Conservation (phyloP, 495 filamentous ascomycete genomes). For the Jackrogersella minutella region DNA sequence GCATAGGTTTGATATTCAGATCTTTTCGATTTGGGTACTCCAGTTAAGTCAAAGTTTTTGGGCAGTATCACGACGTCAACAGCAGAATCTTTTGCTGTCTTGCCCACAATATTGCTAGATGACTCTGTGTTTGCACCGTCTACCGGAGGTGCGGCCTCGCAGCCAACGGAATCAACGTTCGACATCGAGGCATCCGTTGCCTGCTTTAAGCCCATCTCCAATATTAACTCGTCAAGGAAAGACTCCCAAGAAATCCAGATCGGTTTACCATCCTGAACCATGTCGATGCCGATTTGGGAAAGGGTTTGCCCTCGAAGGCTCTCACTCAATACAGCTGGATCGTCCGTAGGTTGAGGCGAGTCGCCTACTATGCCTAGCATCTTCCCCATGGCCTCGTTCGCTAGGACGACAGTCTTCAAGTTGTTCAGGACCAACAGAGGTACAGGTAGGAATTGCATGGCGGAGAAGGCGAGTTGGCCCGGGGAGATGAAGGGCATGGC, state of each 20-base stretch:
- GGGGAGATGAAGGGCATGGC: constrained; percentile 50
- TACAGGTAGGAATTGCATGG: constrained; percentile 73
- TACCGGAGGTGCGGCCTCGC: constrained; percentile 34
- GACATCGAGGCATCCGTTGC: neutral
- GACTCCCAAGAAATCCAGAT: constrained; percentile 64
- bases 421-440: constrained; percentile 69
- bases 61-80: constrained; percentile 65
- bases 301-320: constrained; percentile 64
- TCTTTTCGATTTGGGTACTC: constrained; percentile 44
- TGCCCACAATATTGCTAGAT: constrained; percentile 10
- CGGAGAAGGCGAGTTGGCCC: constrained; percentile 64
- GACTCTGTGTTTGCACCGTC: constrained; percentile 9
- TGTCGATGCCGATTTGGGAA: constrained; percentile 67
- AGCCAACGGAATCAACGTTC: constrained; percentile 3
- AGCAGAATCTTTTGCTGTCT: constrained; percentile 54
- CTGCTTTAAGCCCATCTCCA: constrained; percentile 52
- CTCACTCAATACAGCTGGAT: constrained; percentile 47
- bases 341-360: constrained; percentile 30
- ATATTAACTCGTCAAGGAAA: constrained; percentile 60
- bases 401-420: constrained; percentile 69
- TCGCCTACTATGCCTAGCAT: constrained; percentile 61
- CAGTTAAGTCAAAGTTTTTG: constrained; percentile 35
- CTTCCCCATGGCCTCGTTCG: constrained; percentile 75
- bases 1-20: constrained; percentile 56
- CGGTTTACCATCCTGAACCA: constrained; percentile 64